Conservation (phyloP, 2,329 filamentous ascomycete genomes). For the Thermomyces lanuginosus region DNA sequence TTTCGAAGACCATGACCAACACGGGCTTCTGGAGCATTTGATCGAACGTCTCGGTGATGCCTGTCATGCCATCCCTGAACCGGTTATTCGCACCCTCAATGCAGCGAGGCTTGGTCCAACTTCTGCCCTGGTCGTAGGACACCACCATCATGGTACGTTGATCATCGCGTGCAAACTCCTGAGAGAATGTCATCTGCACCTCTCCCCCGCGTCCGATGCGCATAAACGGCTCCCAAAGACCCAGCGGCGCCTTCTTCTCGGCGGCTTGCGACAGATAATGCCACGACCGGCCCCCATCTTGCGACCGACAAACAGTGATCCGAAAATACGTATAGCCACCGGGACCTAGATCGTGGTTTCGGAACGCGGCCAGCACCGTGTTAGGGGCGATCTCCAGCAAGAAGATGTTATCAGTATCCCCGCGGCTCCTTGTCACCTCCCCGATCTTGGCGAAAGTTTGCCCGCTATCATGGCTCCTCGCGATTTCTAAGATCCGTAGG, state of each 20-base stretch:
- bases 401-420: constrained; percentile 8
- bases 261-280: constrained; percentile 3
- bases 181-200: constrained; percentile 5
- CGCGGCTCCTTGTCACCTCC: constrained; percentile 28
- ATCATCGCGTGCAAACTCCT: constrained; percentile 3
- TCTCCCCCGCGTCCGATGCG: constrained; percentile 2
- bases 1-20: constrained; percentile 33
- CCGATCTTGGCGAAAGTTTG: constrained; percentile 25
- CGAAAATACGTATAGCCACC: constrained; percentile 4
- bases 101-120: constrained; percentile 2
- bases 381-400: constrained; percentile 4
- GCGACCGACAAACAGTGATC: constrained; percentile 6
- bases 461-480: constrained; percentile 30
- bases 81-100: constrained; percentile 2
- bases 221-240: constrained; percentile 6
- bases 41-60: constrained; percentile 21
- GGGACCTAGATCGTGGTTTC: constrained; percentile 3
- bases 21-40: constrained; percentile 15
- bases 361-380: constrained; percentile 4
- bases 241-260: constrained; percentile 1
- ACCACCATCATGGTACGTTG: constrained; percentile 5
- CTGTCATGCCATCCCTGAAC: constrained; percentile 5
- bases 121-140: constrained; percentile 4
- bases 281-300: constrained; percentile 5
- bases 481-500: constrained; percentile 30